phyloP scores from a whole-genome alignment of 352 stramenopile species.

The Pythium insidiosum region DNA sequence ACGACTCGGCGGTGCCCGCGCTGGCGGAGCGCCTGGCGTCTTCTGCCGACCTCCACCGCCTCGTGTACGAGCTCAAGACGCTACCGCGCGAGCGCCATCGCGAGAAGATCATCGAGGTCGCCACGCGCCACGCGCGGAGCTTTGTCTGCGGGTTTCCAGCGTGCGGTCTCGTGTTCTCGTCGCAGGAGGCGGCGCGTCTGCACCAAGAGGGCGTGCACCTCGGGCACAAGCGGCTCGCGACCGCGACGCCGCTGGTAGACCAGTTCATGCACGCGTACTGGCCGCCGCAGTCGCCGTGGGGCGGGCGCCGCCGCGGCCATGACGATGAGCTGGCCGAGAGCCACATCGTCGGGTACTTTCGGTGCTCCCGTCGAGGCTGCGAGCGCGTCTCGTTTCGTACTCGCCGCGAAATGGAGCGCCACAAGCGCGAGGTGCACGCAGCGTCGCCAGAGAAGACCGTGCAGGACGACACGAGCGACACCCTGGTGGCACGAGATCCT shows the following conservation, averaged over 20 bases:
- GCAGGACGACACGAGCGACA: conserved; percentile 4
- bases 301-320: too few species aligned
- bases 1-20: conserved; percentile 1
- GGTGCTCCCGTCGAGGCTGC: conserved; percentile 24
- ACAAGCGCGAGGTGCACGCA: conserved; percentile 2
- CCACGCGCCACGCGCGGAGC: conserved; percentile 25
- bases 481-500: conserved; percentile 2
- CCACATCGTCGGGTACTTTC: conserved; percentile 32
- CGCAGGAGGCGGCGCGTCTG: conserved; percentile 33
- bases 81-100: conserved; percentile 29
- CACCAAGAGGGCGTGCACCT: conserved; percentile 38
- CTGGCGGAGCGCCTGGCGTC: conserved; percentile 8
- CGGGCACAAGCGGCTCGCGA: conserved; percentile 27
- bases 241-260: conserved; percentile 26
- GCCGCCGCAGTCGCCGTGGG: conserved; percentile 39
- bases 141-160: conserved; percentile 49
- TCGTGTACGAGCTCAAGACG: conserved; percentile 69
- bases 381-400: conserved; percentile 30
- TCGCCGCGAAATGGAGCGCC: conserved; percentile 24
- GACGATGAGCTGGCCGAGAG: too few species aligned
- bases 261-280: conserved; percentile 59
- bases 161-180: conserved; percentile 57
- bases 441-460: neutral
- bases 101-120: conserved; percentile 42
- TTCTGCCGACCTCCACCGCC: conserved; percentile 25